Conservation (phyloP, 352 stramenopile genomes). For the Globisporangium spinosum region DNA sequence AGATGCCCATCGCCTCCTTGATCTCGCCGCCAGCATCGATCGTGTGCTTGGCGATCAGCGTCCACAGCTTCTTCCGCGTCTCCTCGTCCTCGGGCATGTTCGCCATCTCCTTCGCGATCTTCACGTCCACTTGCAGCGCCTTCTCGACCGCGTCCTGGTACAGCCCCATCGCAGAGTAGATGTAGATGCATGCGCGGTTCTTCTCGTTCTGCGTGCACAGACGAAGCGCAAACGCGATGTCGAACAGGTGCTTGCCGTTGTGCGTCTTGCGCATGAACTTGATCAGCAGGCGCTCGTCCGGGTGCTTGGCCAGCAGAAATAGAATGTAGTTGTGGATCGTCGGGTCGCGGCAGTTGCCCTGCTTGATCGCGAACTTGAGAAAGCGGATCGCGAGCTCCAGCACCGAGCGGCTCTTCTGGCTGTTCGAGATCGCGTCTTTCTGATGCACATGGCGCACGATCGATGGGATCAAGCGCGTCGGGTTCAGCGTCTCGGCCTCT, state of each 20-base stretch:
- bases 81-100: constrained; percentile 88
- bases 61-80: constrained; percentile 91
- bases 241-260: constrained; percentile 84
- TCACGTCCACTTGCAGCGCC: constrained; percentile 87
- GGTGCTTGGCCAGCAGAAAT: constrained; percentile 88
- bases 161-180: constrained; percentile 91
- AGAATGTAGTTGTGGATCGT: constrained; percentile 94
- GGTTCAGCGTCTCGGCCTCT: constrained; percentile 85
- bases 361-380: constrained; percentile 92
- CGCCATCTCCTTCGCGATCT: constrained; percentile 92
- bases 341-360: constrained; percentile 78
- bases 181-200: constrained; percentile 92
- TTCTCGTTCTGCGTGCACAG: constrained; percentile 92
- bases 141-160: constrained; percentile 92
- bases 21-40: constrained; percentile 87
- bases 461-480: constrained; percentile 90
- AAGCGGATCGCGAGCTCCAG: constrained; percentile 91
- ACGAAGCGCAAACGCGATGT: constrained; percentile 90
- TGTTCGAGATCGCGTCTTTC: constrained; percentile 40
- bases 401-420: constrained; percentile 61
- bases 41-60: constrained; percentile 90
- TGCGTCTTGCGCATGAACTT: constrained; percentile 90
- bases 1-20: constrained; percentile 80
- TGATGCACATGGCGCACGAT: constrained; percentile 90
- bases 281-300: constrained; percentile 85